phyloP scores from a whole-genome alignment of 2,329 filamentous ascomycete genomes.

The Ophiognomonia clavigignenti-juglandacearum region DNA sequence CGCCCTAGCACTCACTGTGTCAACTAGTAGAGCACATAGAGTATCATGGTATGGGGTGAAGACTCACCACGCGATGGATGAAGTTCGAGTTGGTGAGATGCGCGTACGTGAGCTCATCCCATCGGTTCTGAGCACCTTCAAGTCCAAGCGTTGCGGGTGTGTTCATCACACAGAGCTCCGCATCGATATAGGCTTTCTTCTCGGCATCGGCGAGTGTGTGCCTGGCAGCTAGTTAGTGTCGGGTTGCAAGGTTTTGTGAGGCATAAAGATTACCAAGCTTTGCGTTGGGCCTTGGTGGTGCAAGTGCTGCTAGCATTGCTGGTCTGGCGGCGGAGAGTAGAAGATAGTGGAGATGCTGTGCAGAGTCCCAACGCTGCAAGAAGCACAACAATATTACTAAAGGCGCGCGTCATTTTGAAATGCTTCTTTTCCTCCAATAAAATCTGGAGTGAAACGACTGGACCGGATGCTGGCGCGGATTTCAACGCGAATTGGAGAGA shows the following conservation, averaged over 20 bases:
- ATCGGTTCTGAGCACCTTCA: conserved; percentile 22
- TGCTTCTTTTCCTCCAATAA: too few species aligned
- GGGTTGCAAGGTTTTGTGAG: not conserved
- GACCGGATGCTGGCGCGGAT: too few species aligned
- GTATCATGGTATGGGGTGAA: not conserved
- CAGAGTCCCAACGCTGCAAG: not conserved
- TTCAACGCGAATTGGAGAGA: too few species aligned
- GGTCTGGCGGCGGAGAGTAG: not conserved
- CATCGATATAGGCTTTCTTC: conserved; percentile 25
- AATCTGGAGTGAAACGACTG: too few species aligned
- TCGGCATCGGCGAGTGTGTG: conserved; percentile 16
- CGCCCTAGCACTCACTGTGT: conserved; percentile 14
- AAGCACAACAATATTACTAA: not conserved
- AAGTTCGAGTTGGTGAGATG: conserved; percentile 26
- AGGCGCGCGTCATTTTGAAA: too few species aligned
- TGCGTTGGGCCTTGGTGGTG: conserved; percentile 4
- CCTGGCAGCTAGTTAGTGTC: not conserved
- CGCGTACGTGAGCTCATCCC: conserved; percentile 28
- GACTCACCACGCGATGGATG: conserved; percentile 25
- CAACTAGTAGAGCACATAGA: not conserved
- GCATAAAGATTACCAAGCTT: not conserved
- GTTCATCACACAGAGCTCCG: conserved; percentile 27
- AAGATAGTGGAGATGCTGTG: not conserved
- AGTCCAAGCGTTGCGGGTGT: conserved; percentile 20
- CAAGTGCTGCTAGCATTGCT: not conserved